Base-by-base conservation (phyloP, 164 flowering plant species). In the Umbilicus rupestris region DNA sequence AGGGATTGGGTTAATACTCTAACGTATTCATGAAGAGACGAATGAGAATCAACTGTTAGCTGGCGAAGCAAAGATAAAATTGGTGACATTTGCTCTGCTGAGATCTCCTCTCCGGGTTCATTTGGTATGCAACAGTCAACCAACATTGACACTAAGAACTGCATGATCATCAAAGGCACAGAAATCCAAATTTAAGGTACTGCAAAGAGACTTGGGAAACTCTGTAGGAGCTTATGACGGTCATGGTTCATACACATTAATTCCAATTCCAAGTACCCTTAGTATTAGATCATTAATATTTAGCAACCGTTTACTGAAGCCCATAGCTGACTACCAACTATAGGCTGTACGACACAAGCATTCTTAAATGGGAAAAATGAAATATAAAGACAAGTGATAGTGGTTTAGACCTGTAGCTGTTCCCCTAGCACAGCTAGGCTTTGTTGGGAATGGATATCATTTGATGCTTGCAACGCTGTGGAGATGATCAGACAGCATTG, bases 111-210 rank as follows among this genome's bases (percentile, higher is more conserved):
- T 65, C 49, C 45, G 65, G 81, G 62, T 68, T 78, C 77, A 67
- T 78, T 73, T 10, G 88, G 80, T 69, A 79, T 78, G 77, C 87
- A 88, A 70, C 87, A 85, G 15, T 80, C 81, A 59, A 89, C 92
- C 86, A 94, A 79, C 75, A 88, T 88, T 44, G 97, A 83, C 14
- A 94, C 96, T 76, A 94, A 72, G 78, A 81, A 88, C 99, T 94
- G 80, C 60, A 55, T 26, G 60, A 28, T 55, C 60, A 28, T 14
- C 33, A 55, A 55, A 55, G 33, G 30, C 15, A 55, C 20, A 55
- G 17, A 26, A 11, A 26, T 26, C 33, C 28, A 7, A 10, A 50
- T 20, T 20, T 50, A 20, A 50, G 28, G 28, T 24, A 22, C 3
- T 35, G 12, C 7, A 3, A 47, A 19, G 52, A 19, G 52, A 47